Percentiles rank a stretch among this genome's conserved stretches.
phyloP scores from a whole-genome alignment of 2,329 filamentous ascomycete genomes.

The Microdochium nivale region DNA sequence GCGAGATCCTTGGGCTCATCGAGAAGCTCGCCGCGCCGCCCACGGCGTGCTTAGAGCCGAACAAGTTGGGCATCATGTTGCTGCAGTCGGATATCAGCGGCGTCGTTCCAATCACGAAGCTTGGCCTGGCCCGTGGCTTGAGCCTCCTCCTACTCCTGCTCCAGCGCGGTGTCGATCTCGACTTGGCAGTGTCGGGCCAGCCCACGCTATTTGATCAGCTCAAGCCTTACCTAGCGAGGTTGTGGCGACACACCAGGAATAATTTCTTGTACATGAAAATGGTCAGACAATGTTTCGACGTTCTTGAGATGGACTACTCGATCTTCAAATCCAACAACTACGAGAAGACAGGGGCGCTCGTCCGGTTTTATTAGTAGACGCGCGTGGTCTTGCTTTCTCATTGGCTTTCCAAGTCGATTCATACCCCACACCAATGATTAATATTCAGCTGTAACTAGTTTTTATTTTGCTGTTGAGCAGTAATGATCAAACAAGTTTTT shows the following conservation, averaged over 20 bases:
- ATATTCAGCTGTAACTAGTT: no score
- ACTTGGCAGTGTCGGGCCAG: not conserved
- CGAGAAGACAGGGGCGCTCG: no score
- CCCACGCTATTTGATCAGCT: not conserved
- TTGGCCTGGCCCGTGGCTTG: not conserved
- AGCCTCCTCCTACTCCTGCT: not conserved
- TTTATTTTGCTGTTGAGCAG: no score
- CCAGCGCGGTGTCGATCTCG: not conserved
- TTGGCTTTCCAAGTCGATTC: no score
- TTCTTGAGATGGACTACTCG: no score
- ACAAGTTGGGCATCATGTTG: not conserved
- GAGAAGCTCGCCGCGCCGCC: not conserved
- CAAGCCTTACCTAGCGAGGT: not conserved
- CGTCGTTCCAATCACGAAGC: not conserved
- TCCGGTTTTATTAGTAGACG: no score
- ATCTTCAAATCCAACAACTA: no score
- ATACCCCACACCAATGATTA: no score
- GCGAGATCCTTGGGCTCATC: not conserved
- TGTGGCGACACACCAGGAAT: not conserved
- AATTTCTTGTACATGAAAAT: no score
- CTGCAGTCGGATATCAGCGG: not conserved
- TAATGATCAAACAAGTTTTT: no score
- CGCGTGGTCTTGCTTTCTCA: no score
- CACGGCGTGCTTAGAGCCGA: not conserved
- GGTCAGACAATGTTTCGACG: no score